Base-by-base conservation (phyloP, 225 moss, liverwort and hornwort genomes). In the Polytrichum formosum region DNA sequence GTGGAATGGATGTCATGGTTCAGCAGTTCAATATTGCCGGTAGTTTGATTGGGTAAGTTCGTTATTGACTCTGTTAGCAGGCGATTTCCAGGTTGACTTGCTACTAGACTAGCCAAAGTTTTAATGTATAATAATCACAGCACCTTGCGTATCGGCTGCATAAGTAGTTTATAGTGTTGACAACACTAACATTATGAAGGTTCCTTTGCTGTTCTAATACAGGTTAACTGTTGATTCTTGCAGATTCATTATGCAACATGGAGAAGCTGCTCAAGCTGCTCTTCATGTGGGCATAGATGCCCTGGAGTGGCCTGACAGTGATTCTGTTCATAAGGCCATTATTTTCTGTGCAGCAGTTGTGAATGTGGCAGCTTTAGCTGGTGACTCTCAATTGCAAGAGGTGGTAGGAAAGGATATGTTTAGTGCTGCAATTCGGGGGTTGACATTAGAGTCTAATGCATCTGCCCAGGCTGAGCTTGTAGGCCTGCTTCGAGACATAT, bases 301-400 rank as follows among this genome's bases (percentile, higher is more conserved):
- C 16, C 75, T 98, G 67, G 94, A 92, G 79, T 94, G 98, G 98
- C 92, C 92, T n/a, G 98, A 98, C 80, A 94, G 92, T 72, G 98
- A 98, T 77, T 83, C 98, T 66, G 88, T 98, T 53, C 94, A 98
- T 55, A 98, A 94, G 76, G 94, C 94, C 66, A 82, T 88, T 59
- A 74, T 78, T n/a, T 98, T 98, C 72, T 98, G 94, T 81, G 71
- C 86, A 33, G 85, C 92, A 68, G 91, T 94, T 73, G 90, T 84
- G 22, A 87, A 85, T 75, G 84, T 93, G 71, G 91, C 94, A 60
- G 80, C 84, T 64, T 61, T 81, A 63, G 78, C 79, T 64, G 87
- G 74, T 6, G 90, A 94, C 59, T 76, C 84, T 75, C 86, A 94
- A 67, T 83, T 98, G 61, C 90, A 83, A 66, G 92, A 90, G 53